Conservation (phyloP, 169 alveolate genomes). For the Babesia bigemina region DNA sequence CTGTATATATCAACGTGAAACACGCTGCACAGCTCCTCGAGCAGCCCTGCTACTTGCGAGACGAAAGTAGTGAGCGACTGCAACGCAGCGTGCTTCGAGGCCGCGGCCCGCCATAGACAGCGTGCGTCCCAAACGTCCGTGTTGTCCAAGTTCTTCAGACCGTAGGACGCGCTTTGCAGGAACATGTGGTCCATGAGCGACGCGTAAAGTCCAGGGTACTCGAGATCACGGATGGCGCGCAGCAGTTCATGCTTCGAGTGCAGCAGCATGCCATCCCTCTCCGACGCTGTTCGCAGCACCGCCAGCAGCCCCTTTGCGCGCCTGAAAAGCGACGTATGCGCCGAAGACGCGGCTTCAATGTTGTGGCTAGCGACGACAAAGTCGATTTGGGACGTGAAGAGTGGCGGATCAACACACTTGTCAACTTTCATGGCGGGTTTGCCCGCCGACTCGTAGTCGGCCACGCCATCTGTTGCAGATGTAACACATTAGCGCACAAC, state of each 20-base stretch:
- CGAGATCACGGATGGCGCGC: conserved; percentile 12
- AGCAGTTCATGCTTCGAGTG: conserved; percentile 13
- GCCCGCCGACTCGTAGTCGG: conserved; percentile 16
- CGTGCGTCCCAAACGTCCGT: conserved; percentile 20
- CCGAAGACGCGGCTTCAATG: not conserved
- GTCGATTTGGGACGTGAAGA: conserved; percentile 10
- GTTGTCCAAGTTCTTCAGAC: not conserved
- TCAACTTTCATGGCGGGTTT: not conserved
- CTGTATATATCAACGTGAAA: conserved; percentile 45
- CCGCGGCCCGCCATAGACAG: conserved; percentile 18
- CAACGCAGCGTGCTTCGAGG: conserved; percentile 17
- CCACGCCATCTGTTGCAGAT: conserved; percentile 24
- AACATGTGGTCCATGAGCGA: conserved; percentile 53
- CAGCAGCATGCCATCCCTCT: conserved; percentile 7
- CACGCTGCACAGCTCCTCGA: conserved; percentile 44
- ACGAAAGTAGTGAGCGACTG: conserved; percentile 25
- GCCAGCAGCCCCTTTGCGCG: conserved; percentile 53
- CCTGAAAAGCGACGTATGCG: conserved; percentile 25
- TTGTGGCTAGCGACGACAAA: not conserved
- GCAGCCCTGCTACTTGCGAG: conserved; percentile 18
- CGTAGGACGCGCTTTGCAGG: not conserved
- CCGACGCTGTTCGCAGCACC: conserved; percentile 34
- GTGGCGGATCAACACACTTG: not conserved
- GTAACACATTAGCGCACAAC: not conserved
- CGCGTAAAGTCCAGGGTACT: conserved; percentile 48